Base-by-base conservation (phyloP, 179 eudicot species). In the Spergularia azorica region DNA sequence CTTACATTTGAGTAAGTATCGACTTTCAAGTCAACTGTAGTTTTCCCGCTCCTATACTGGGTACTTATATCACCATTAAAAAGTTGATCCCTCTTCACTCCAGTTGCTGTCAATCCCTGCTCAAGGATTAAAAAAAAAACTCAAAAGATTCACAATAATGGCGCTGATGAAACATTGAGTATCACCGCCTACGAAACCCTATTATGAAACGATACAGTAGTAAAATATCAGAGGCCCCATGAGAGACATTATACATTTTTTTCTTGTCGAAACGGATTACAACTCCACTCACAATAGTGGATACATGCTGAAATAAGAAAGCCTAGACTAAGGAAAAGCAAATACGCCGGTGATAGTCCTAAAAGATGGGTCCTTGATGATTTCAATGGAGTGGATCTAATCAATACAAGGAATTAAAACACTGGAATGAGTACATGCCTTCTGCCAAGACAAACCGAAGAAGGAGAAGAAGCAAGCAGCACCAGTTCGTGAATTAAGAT, bases 71-170 rank as follows among this genome's bases (percentile, higher is more conserved):
- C 96, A 63, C 98, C 98, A 82, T 90, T 71, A 80, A 92, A 94
- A 52, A 90, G 20, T 65, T 92, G 89, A 81, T 83, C 94, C 82
- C 80, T 92, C 89, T 86, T 89, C 73, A 88, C 71, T 63, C 97
- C 98, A 43, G 93, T 94, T 76, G 97, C 97, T 57, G 87, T 86
- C 78, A 94, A 81, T 79, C 97, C 97, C 98, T 92, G 91, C 60
- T 56, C n/a, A 60, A 0, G 55, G 66, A 83, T 38, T 54, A 70
- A 63, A n/a, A 39, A 17, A 48, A 74, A 38, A 68, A 63, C 63
- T 68, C 1, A 6, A 17, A 10, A 59, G 48, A 60, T 51, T 39
- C 18, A 6, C 68, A 13, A 61, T 62, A 10, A 66, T 14, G 9
- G 38, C 5, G 1, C 72, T 16, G 18, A 6, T 54, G 13, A 26